Conservation (phyloP, 306 rosid species). For the Acacia confusa region DNA sequence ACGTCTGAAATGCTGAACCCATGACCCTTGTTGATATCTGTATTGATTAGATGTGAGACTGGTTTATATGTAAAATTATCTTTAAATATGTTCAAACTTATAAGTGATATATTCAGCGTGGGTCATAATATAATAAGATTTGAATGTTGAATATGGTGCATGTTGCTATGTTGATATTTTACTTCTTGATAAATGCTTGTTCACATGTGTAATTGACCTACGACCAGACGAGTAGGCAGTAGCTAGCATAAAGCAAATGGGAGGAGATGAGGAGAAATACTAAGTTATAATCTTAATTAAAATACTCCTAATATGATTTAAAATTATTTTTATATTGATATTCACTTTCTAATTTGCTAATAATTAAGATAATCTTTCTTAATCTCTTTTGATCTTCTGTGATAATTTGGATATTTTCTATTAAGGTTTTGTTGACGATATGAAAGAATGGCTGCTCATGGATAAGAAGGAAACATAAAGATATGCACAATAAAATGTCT, state of each 20-base stretch:
- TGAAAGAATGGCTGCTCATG: slow-evolving; percentile 16
- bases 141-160: slow-evolving; percentile 7
- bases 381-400: not conserved
- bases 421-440: not conserved
- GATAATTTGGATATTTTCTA: not conserved
- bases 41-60: not conserved
- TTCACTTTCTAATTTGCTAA: no score
- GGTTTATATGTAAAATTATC: not conserved
- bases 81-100: not conserved
- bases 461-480: not conserved
- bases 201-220: not conserved
- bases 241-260: not conserved
- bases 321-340: no score
- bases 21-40: slow-evolving; percentile 6
- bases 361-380: no score
- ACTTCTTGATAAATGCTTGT: slow-evolving; percentile 11
- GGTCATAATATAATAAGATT: not conserved
- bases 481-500: not conserved
- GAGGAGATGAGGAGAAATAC: not conserved
- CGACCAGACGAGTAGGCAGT: not conserved
- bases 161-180: not conserved
- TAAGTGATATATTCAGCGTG: not conserved
- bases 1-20: slow-evolving; percentile 20
- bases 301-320: no score
- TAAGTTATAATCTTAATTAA: not conserved